A percentile compares a stretch with the other conserved stretches of the same genome.
phyloP scores from a whole-genome alignment of 495 filamentous ascomycete species.

The Sporormia fimetaria region DNA sequence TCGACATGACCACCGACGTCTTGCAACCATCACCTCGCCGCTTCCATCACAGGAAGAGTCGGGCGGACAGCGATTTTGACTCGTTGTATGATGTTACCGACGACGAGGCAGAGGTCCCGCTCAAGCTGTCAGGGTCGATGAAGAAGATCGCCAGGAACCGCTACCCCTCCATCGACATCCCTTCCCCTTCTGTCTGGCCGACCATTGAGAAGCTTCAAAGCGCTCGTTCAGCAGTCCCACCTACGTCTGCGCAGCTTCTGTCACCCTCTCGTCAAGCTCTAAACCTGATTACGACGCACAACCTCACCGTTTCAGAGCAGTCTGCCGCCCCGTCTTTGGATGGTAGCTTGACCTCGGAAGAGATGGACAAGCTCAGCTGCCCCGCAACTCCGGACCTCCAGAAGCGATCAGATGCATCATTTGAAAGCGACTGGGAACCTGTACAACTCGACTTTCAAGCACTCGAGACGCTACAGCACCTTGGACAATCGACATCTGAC shows the following conservation, averaged over 20 bases:
- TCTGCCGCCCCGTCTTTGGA: slow-evolving; percentile 79
- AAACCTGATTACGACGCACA: slow-evolving; percentile 50
- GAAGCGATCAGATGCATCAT: slow-evolving; percentile 35
- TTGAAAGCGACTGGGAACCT: slow-evolving; percentile 41
- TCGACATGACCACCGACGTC: slow-evolving; percentile 14
- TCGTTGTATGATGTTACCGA: slow-evolving; percentile 77
- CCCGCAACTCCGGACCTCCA: slow-evolving; percentile 69
- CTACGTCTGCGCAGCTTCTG: slow-evolving; percentile 64
- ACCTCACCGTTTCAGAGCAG: slow-evolving; percentile 47
- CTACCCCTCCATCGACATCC: slow-evolving; percentile 64
- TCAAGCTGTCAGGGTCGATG: slow-evolving; percentile 35
- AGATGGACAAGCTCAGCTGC: slow-evolving; percentile 64
- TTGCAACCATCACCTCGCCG: slow-evolving; percentile 35
- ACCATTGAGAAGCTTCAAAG: slow-evolving; percentile 43
- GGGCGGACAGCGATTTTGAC: slow-evolving; percentile 58
- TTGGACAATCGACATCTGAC: slow-evolving; percentile 60
- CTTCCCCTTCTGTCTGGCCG: slow-evolving; percentile 48
- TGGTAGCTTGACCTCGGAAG: slow-evolving; percentile 76
- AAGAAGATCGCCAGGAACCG: slow-evolving; percentile 37
- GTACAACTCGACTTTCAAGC: slow-evolving; percentile 71
- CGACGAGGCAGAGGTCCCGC: slow-evolving; percentile 47
- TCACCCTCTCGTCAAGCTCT: slow-evolving; percentile 65
- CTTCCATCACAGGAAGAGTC: slow-evolving; percentile 40
- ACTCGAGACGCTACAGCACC: slow-evolving; percentile 62
- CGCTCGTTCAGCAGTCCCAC: slow-evolving; percentile 52